Conservation (phyloP, 495 filamentous ascomycete species). For the Aspergillus hancockii region DNA sequence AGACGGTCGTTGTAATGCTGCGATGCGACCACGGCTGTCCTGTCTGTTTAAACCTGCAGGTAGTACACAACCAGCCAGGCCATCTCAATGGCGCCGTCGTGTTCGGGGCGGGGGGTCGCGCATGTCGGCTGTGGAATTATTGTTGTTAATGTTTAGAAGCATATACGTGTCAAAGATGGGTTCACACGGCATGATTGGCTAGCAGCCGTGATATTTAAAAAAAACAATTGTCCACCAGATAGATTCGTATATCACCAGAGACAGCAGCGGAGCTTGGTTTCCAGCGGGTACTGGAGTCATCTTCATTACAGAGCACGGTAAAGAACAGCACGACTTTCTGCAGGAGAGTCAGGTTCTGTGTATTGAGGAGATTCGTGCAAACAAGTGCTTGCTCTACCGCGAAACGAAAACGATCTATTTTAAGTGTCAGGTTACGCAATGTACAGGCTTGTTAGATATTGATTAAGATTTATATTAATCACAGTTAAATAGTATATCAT, state of each 20-base stretch:
- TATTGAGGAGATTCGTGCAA: slow-evolving; percentile 65
- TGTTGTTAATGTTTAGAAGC: slow-evolving; percentile 74
- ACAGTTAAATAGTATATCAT: slow-evolving; percentile 71
- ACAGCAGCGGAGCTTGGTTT: slow-evolving; percentile 66
- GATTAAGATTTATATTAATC: slow-evolving; percentile 54
- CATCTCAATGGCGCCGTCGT: slow-evolving; percentile 69
- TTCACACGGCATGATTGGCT: slow-evolving; percentile 59
- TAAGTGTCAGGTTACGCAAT: no score
- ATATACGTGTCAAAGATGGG: slow-evolving; percentile 62
- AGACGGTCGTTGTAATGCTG: slow-evolving; percentile 30
- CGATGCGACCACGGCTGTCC: no score
- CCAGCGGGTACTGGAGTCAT: slow-evolving; percentile 42
- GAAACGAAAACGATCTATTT: slow-evolving; percentile 48
- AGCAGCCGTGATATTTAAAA: slow-evolving; percentile 67
- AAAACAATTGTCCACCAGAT: slow-evolving; percentile 72
- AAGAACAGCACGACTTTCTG: slow-evolving; percentile 73
- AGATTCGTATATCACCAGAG: slow-evolving; percentile 79
- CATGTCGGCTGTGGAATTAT: slow-evolving; percentile 56
- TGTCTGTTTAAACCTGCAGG: slow-evolving; percentile 10
- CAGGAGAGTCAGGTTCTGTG: slow-evolving; percentile 63
- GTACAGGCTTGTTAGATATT: background rate
- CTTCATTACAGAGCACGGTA: background rate
- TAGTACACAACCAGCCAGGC: slow-evolving; percentile 32
- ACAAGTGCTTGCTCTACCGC: slow-evolving; percentile 70
- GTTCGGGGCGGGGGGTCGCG: slow-evolving; percentile 55